phyloP scores from a whole-genome alignment of 1,284 basidiomycete genomes.

The Apiotrichum montevideense region DNA sequence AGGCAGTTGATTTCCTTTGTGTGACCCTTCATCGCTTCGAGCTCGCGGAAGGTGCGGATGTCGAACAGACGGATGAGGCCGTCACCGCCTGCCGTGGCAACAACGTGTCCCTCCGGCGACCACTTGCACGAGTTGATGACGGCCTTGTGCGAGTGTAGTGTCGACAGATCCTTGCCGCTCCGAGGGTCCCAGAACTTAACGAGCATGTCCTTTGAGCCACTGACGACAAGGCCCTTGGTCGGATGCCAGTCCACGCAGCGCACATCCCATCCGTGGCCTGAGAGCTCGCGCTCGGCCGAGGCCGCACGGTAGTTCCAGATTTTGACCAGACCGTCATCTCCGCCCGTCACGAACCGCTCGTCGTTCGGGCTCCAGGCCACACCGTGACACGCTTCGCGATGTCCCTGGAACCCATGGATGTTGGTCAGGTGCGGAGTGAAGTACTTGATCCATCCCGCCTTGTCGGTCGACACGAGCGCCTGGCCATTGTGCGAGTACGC shows the following conservation, averaged over 20 bases:
- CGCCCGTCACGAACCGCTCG: constrained; percentile 82
- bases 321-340: constrained; percentile 87
- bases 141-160: constrained; percentile 94
- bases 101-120: constrained; percentile 86
- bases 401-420: constrained; percentile 83
- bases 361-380: constrained; percentile 90
- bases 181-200: constrained; percentile 99
- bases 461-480: constrained; percentile 88
- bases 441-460: constrained; percentile 92
- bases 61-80: constrained; percentile 95
- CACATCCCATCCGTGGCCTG: constrained; percentile 97
- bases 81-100: constrained; percentile 90
- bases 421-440: constrained; percentile 99
- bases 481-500: constrained; percentile 84
- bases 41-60: constrained; percentile 94
- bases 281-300: constrained; percentile 72
- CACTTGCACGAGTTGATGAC: constrained; percentile 88
- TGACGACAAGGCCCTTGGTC: constrained; percentile 86
- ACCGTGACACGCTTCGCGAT: constrained; percentile 82
- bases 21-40: constrained; percentile 83
- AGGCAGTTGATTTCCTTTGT: constrained; percentile 96
- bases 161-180: constrained; percentile 76
- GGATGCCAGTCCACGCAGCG: constrained; percentile 99
- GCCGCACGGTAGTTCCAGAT: constrained; percentile 94
- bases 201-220: constrained; percentile 93